Base-by-base conservation (phyloP, 345 rosid genomes). In the Laguncularia racemosa region DNA sequence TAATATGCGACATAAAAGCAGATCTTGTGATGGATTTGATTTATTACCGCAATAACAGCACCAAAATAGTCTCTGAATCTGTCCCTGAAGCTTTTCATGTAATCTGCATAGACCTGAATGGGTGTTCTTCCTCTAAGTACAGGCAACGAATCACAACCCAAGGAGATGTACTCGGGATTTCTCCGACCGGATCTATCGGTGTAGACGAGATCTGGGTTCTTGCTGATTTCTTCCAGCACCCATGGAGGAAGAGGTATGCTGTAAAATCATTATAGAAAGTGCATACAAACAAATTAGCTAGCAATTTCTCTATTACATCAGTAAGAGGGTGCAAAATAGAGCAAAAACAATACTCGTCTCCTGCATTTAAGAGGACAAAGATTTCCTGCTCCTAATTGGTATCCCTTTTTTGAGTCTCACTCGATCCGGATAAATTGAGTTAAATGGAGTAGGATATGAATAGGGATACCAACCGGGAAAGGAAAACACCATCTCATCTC, bases 241-340 rank as follows among this genome's bases (percentile, higher is more conserved):
- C 99, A 89, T 58, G 97, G 97, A 6, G 99, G 99, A 26, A 89
- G 61, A 1, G 97, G 97, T 62, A 93, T 89, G 77, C 97, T 93
- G 58, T 15, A 73, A 56, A 64, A 6, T 33, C 40, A 33, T 33
- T 33, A 7, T 33, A 33, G 40, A 1, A 33, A 33, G 40, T 33
- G 40, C 40, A 33, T 33, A 33, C 40, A 33, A 33, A 33, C 7
- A 10, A 33, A 33, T 33, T 33, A 33, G 40, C 1, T 33, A 33
- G 40, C 11, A 6, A 6, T 0, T 33, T 33, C 40, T 33, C 7
- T 9, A 4, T 33, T 4, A 5, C 40, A 2, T 33, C 40, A 33
- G 9, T 9, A 7, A 33, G 40, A 33, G 40, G 4, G 1, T 33
- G 5, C 28, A 33, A 4, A 5, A 33, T 33, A 33, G 9, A 33